Conservation (phyloP, 257 asterid genomes). For the Eucommia ulmoides region DNA sequence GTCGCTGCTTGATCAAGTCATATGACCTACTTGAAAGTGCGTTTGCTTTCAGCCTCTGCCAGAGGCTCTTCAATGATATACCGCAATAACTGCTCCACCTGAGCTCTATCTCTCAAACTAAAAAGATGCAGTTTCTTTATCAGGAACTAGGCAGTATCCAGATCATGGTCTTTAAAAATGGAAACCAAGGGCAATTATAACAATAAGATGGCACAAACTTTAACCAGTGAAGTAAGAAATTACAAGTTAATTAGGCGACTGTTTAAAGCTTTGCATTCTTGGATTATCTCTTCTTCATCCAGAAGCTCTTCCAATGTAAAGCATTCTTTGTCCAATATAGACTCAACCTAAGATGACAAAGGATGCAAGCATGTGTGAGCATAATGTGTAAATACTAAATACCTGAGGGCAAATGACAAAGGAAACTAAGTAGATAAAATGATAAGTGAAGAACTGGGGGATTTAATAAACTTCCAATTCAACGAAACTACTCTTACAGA, state of each 20-base stretch:
- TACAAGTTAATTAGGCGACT: constrained; percentile 97
- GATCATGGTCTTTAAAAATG: neutral
- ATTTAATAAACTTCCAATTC: neutral
- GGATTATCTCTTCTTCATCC: constrained; percentile 98
- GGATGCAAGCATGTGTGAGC: neutral
- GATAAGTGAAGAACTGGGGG: neutral
- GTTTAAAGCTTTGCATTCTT: constrained; percentile 98
- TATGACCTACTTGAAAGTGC: constrained; percentile 68
- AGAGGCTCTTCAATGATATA: constrained; percentile 77
- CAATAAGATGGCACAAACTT: neutral
- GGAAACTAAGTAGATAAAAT: neutral
- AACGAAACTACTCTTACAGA: neutral
- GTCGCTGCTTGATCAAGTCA: constrained; percentile 3
- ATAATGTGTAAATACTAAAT: no score
- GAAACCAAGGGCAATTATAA: no score
- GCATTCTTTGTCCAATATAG: constrained; percentile 84
- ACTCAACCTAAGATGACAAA: constrained; percentile 54
- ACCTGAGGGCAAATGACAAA: neutral
- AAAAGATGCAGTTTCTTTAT: neutral
- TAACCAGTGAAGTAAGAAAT: neutral
- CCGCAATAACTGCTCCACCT: constrained; percentile 76
- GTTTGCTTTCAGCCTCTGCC: constrained; percentile 80
- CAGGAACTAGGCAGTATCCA: neutral
- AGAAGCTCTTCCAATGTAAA: constrained; percentile 89
- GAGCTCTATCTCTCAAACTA: constrained; percentile 91